A percentile compares a stretch with the other conserved stretches of the same genome.
These are phyloP conservation scores for Epichloe typhina DNA, from an alignment of 2,329 filamentous ascomycete species.

Conservation along the genomic window DNA sequence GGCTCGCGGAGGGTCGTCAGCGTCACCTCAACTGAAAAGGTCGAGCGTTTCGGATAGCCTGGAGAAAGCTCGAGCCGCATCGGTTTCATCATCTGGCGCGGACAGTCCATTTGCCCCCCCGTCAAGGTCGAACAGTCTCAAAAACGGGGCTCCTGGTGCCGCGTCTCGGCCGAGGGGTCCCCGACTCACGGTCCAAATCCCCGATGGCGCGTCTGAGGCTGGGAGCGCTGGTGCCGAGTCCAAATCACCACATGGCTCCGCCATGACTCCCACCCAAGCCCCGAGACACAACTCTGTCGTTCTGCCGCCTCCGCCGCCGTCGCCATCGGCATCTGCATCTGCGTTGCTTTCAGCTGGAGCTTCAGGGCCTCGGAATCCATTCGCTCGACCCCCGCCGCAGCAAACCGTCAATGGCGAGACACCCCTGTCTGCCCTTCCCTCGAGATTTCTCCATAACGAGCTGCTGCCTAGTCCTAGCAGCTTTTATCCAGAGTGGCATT, in stretches of 20 bases:
- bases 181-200: conserved; percentile 85
- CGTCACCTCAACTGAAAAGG: conserved; percentile 42
- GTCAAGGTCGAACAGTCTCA: conserved; percentile 64
- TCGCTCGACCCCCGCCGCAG: conserved; percentile 74
- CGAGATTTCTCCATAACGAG: conserved; percentile 76
- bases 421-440: conserved; percentile 87
- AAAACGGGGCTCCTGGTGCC: conserved; percentile 37
- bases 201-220: conserved; percentile 71
- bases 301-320: conserved; percentile 84
- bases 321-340: conserved; percentile 72
- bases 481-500: conserved; percentile 89
- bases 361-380: conserved; percentile 86
- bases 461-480: conserved; percentile 81
- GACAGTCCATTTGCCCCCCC: conserved; percentile 54
- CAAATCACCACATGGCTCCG: conserved; percentile 46
- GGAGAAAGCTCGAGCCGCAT: conserved; percentile 33
- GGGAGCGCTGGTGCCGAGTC: conserved; percentile 64
- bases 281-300: conserved; percentile 52
- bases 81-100: conserved; percentile 46
- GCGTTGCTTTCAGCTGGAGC: conserved; percentile 82
- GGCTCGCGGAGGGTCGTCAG: conserved; percentile 36
- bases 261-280: conserved; percentile 43
- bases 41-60: conserved; percentile 33
- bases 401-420: conserved; percentile 45
- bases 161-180: conserved; percentile 65